These are phyloP conservation scores for Aspergillus vadensis DNA, from an alignment of 2,329 filamentous ascomycete species.

Conservation along the genomic window DNA sequence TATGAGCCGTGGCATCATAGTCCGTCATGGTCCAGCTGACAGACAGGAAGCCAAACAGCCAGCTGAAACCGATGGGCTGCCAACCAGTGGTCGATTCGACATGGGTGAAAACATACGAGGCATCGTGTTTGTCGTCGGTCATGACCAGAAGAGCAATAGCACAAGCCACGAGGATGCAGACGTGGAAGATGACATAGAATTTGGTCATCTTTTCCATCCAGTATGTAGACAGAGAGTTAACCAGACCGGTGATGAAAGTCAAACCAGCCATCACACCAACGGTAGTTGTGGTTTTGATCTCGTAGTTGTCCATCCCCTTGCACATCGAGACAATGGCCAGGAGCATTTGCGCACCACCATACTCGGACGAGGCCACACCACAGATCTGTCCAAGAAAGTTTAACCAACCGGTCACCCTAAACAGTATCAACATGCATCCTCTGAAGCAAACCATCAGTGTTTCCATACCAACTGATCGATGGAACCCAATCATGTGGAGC, in stretches of 20 bases:
- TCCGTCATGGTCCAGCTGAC: constrained; percentile 6
- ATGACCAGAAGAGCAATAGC: constrained; percentile 1
- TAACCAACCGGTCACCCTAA: constrained; percentile 1
- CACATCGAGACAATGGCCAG: constrained; percentile 6
- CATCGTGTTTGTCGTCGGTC: constrained; percentile 6
- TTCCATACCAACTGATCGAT: constrained; percentile 1
- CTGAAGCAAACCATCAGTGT: background rate
- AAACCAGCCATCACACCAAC: constrained; percentile 6
- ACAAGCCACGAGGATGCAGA: constrained; percentile 1
- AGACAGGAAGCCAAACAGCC: constrained; percentile 5
- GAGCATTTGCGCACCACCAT: constrained; percentile 8
- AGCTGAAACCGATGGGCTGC: constrained; percentile 3
- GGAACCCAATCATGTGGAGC: constrained; percentile 1
- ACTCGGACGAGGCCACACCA: constrained; percentile 6
- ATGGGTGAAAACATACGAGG: constrained; percentile 4
- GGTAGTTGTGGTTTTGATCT: constrained; percentile 5
- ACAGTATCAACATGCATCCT: background rate
- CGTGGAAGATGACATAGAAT: constrained; percentile 7
- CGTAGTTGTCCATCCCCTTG: background rate
- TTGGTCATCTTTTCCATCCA: constrained; percentile 11
- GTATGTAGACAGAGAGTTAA: constrained; percentile 4
- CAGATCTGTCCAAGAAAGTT: background rate
- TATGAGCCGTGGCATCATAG: constrained; percentile 1
- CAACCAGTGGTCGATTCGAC: constrained; percentile 4
- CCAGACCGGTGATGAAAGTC: constrained; percentile 1